Base-by-base conservation (phyloP, 1,284 basidiomycete genomes). In the Ganoderma meredithae region DNA sequence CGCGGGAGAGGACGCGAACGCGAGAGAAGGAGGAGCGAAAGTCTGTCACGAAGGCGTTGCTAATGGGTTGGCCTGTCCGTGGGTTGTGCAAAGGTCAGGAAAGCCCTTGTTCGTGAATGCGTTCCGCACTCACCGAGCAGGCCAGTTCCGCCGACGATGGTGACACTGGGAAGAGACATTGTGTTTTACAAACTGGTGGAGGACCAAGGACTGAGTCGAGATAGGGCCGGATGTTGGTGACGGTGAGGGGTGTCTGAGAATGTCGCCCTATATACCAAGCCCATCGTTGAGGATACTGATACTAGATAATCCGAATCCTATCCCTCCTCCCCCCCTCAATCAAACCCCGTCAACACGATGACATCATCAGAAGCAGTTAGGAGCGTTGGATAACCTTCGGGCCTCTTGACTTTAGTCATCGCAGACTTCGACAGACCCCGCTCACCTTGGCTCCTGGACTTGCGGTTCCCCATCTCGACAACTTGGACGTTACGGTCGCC, bases 61-160 rank as follows among this genome's bases (percentile, higher is more conserved):
- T 64, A 41, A 72, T 60, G 2, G 39, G 27, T 19, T 31, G 19
- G n/a, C 33, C 17, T 25, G 31, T 63, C 40, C 62, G 2, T 5
- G 10, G 27, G n/a, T 59, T 13, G 44, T 13, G 13, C n/a, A 22
- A 60, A 22, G 27, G 47, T 49, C 47, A 62, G 25, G 19, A 52
- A 33, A 39, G 17, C n/a, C 15, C 31, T 22, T n/a, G 36, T 13
- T 15, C 17, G 17, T 22, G 33, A 13, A 39, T 33, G 2, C 9
- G 17, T 15, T 36, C 43, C 8, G 13, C 7, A 69, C 76, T 27
- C 40, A 79, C 77, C 77, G 9, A 79, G 73, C 22, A 65, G 47
- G 17, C 77, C 77, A 22, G 77, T 77, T 13, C 74, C 75, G 27
- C 77, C 77, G 52, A 72, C 71, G 67, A 79, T 73, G 33, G 71